Evolutionary conservation across 495 filamentous ascomycete species (phyloP), one percentile per base, ranked within the genome.

Genomic region (Hyaloscypha bicolor): DNA sequence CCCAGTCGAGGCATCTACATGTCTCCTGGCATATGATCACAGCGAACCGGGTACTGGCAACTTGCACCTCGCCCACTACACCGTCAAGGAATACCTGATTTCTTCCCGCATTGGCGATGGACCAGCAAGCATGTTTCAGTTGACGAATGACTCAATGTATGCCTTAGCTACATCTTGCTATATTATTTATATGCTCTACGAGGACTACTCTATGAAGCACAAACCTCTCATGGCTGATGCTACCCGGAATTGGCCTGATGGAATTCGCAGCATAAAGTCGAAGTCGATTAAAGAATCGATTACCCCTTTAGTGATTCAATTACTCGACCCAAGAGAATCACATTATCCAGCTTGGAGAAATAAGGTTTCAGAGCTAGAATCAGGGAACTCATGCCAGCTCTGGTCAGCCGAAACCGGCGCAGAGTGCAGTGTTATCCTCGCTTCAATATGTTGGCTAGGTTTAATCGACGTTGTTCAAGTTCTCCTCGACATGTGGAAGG

Each of bases 81-180:
- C 57, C 25, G 39, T 32, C 2, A 22, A 62, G 60, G 60, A 51
- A 51, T 32, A 51, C 33, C 60, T 62, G 16, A 62, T 9, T 25
- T 62, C 60, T 6, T 11, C 53, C 9, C 53, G 53, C 53, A 29
- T 56, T 30, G 19, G 53, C 53, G 3, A 11, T 0, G 53, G 30
- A 11, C 53, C 30, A 12, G 53, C 53, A 4, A 56, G 19, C 5
- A 29, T 29, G 22, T 56, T 25, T n/a, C 22, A 56, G 30, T 5
- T 56, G 53, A 56, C 21, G 19, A 8, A 25, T 14, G 22, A 56
- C 9, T 32, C 53, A 1, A 32, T 25, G 30, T 30, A 29, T 32
- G 8, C 21, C 30, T 25, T 56, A n/a, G n/a, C 16, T 25, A n/a
- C 53, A 5, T 29, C 30, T 11, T 56, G 53, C 21, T 29, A 25